Conservation (phyloP, 352 stramenopile species). For the Globisporangium viniferum region DNA sequence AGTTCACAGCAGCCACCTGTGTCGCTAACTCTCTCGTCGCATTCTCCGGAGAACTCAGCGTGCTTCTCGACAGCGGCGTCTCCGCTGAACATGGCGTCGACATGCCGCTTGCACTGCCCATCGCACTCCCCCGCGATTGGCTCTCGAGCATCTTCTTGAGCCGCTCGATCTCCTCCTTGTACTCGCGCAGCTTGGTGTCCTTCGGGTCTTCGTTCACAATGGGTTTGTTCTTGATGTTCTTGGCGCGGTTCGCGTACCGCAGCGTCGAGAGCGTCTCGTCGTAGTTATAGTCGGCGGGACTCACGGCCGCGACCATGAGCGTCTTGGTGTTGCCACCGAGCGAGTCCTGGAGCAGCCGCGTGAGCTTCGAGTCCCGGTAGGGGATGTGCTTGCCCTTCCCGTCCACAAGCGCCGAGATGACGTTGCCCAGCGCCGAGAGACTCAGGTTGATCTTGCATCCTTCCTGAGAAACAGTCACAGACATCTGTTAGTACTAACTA, state of each 20-base stretch:
- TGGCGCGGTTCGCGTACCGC: conserved; percentile 97
- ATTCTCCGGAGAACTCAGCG: conserved; percentile 9
- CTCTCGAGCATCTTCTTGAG: conserved; percentile 77
- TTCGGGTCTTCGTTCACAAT: conserved; percentile 93
- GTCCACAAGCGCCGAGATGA: conserved; percentile 84
- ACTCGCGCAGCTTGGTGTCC: conserved; percentile 87
- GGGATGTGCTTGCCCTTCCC: conserved; percentile 90
- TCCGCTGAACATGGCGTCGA: conserved; percentile 16
- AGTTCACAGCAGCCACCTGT: not conserved
- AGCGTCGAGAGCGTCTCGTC: conserved; percentile 93
- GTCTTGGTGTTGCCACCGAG: conserved; percentile 93
- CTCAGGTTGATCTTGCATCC: conserved; percentile 87
- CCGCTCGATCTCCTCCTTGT: conserved; percentile 88
- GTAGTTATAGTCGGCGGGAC: conserved; percentile 97
- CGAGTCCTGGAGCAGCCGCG: conserved; percentile 80
- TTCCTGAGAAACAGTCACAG: conserved; percentile 19
- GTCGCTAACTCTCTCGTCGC: not conserved
- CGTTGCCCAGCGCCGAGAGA: conserved; percentile 76
- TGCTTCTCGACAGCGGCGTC: conserved; percentile 1
- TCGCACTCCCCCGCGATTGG: conserved; percentile 38
- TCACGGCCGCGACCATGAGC: conserved; percentile 95
- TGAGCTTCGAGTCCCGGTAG: conserved; percentile 89
- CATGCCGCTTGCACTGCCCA: conserved; percentile 36
- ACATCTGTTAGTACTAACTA: too few relatives aligned
- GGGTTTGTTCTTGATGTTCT: conserved; percentile 99